Base-by-base conservation (phyloP, 495 filamentous ascomycete species). In the Achaetomiella virescens region DNA sequence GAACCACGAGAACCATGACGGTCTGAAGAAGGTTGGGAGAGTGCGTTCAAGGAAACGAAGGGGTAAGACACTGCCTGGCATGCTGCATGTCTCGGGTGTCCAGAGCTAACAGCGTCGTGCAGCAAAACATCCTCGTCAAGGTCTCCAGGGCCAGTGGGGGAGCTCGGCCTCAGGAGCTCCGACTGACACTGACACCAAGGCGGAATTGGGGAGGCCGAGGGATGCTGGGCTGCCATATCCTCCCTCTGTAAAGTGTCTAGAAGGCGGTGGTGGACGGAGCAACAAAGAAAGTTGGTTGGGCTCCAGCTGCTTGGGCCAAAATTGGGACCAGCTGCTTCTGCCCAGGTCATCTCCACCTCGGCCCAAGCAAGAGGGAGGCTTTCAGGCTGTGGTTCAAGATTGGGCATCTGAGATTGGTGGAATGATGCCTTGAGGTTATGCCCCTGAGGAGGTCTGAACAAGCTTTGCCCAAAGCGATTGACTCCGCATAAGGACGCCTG, bases 141-240 rank as follows among this genome's bases (percentile, higher is more conserved):
- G 76, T 89, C n/a, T 76, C 81, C 9, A 74, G 88, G 35, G 75
- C 70, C 48, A 68, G 53, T 62, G 78, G 58, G 40, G 69, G 63
- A 37, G 62, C 62, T 57, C 70, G 55, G 61, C 67, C 67, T 46
- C 69, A 82, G 52, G 84, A 90, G 48, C 63, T 92, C 48, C 73
- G 83, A 20, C 65, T 96, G 53, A 82, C 81, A 49, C 68, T 97
- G 55, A 86, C 74, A 49, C 92, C 92, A 40, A 77, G 83, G 54
- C 78, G 79, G 40, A 75, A 88, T 64, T 97, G 92, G 92, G 92
- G 91, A 44, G 92, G 92, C 9, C 79, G 88, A 62, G 92, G 92
- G 5, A 67, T 92, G 61, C 72, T 97, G 55, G 92, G 92, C 31
- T 97, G 92, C 67, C 89, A 95, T 77, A 78, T 96, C 35, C 69